Evolutionary conservation across 2,329 filamentous ascomycete genomes (phyloP).

Genomic region (Apiospora aurea): DNA sequence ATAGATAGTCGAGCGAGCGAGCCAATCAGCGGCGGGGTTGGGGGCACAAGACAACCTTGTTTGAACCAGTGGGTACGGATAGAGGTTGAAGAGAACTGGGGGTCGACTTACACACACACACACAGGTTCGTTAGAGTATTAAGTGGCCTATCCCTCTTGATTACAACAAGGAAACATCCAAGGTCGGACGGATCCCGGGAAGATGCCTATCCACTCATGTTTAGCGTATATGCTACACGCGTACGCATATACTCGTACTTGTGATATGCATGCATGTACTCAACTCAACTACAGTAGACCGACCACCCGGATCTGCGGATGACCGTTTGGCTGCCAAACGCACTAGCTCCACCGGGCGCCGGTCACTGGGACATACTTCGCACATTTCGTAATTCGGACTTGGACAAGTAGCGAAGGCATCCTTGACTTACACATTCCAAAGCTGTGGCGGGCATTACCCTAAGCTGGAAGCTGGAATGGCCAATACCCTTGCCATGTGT

Average conservation of each 20-base stretch:
- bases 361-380: neutral
- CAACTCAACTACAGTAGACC: slow-evolving; percentile 6
- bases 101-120: neutral
- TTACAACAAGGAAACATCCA: neutral
- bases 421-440: neutral
- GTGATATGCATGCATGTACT: neutral
- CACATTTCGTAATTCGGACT: slow-evolving; percentile 2
- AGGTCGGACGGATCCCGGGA: neutral
- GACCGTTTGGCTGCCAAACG: slow-evolving; percentile 11
- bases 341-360: slow-evolving; percentile 4
- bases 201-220: neutral
- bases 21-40: neutral
- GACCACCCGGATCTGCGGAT: slow-evolving; percentile 20
- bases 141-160: slow-evolving; percentile 4
- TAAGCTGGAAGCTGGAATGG: neutral
- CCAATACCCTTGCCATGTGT: neutral
- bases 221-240: neutral
- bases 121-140: neutral
- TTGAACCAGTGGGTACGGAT: neutral
- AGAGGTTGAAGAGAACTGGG: neutral
- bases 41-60: slow-evolving; percentile 19
- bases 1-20: slow-evolving; percentile 1
- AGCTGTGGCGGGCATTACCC: neutral
- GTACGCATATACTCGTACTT: too few species aligned
- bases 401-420: neutral